Evolutionary conservation across 495 filamentous ascomycete species (phyloP).

Genomic region (Aspergillus olivimuriae): DNA sequence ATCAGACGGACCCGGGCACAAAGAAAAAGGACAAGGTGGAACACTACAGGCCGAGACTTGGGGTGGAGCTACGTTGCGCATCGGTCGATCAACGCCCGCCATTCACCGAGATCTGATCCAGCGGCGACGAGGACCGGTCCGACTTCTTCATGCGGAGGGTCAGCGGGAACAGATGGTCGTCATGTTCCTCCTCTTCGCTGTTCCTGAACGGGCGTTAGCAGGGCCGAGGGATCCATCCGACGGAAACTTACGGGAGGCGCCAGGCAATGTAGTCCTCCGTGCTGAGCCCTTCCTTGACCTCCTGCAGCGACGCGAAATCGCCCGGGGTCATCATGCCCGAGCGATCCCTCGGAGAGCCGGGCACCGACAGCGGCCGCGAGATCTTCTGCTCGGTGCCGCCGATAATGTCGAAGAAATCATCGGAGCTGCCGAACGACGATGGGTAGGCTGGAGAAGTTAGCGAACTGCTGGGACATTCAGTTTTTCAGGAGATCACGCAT

Average conservation of each 20-base stretch:
- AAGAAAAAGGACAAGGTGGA: not conserved
- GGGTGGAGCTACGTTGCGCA: not conserved
- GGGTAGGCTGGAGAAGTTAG: constrained; percentile 63
- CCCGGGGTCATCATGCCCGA: constrained; percentile 98
- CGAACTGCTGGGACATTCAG: not conserved
- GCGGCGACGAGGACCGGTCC: constrained; percentile 34
- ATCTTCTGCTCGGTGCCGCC: constrained; percentile 88
- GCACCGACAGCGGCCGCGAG: constrained; percentile 85
- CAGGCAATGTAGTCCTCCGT: constrained; percentile 98
- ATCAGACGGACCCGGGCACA: too few relatives aligned
- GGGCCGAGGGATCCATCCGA: not conserved
- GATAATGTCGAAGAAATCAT: constrained; percentile 78
- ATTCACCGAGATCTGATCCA: constrained; percentile 38
- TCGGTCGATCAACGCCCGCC: constrained; percentile 10
- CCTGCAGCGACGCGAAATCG: constrained; percentile 93
- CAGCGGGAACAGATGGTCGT: constrained; percentile 89
- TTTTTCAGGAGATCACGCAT: constrained; percentile 8
- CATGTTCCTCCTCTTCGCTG: constrained; percentile 92
- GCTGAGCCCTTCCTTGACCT: constrained; percentile 84
- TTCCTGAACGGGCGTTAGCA: too few relatives aligned
- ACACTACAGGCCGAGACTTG: not conserved
- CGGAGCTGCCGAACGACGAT: constrained; percentile 65
- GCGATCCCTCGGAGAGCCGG: constrained; percentile 83
- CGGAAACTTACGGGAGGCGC: constrained; percentile 82
- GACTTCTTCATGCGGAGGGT: constrained; percentile 55